Percentiles rank a stretch among this genome's conserved stretches.
Conservation (phyloP, 73 alveolate species). For the Paramecium tetraurelia region DNA sequence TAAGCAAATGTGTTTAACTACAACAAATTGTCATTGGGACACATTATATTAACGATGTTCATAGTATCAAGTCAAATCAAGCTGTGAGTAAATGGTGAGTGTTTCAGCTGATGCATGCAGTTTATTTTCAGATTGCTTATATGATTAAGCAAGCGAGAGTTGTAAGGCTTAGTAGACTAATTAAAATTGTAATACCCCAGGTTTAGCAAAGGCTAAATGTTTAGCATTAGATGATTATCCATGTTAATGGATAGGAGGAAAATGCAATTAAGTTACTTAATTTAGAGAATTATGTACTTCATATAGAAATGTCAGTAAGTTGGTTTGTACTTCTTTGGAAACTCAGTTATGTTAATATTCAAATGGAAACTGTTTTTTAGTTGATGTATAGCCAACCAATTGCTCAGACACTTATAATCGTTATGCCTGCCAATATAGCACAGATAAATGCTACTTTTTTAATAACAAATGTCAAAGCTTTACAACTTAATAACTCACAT, state of each 20-base stretch:
- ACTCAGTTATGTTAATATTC: background rate
- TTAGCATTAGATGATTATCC: background rate
- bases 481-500: background rate
- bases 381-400: background rate
- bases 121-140: background rate
- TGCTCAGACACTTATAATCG: background rate
- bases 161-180: background rate
- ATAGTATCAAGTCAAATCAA: background rate
- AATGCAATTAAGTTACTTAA: background rate
- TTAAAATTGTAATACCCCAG: background rate
- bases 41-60: background rate
- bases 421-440: background rate
- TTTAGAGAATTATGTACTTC: background rate
- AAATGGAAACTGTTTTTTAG: background rate
- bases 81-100: background rate
- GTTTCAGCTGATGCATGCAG: background rate
- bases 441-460: background rate
- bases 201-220: background rate
- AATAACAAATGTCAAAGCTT: background rate
- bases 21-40: background rate
- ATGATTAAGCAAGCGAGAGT: background rate
- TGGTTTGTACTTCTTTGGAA: background rate
- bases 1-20: background rate
- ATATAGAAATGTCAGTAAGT: background rate
- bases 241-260: background rate